A percentile compares a stretch with the other conserved stretches of the same genome.
Conservation (phyloP, 768 basidiomycete genomes). For the Paxillus involutus region DNA sequence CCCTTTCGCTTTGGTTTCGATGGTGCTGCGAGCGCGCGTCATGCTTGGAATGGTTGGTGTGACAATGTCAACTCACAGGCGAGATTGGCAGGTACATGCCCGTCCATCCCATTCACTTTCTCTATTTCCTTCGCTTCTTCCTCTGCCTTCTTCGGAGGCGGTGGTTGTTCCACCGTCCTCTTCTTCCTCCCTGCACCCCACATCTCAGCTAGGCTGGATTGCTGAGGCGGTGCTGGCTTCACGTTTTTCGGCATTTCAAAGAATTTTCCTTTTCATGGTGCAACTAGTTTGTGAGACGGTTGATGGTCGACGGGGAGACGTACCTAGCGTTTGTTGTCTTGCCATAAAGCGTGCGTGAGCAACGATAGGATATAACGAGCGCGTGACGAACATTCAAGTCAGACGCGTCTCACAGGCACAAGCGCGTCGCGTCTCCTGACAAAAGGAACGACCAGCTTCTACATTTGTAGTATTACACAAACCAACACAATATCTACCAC, state of each 20-base stretch:
- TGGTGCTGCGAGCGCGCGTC: constrained; percentile 18
- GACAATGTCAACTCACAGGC: constrained; percentile 12
- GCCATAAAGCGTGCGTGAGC: constrained; percentile 43
- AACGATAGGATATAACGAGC: constrained; percentile 13
- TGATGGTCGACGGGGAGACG: constrained; percentile 1
- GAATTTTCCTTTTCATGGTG: constrained; percentile 56
- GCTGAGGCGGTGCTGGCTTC: constrained; percentile 72
- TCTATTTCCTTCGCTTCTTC: constrained; percentile 22
- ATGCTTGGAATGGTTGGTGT: neutral
- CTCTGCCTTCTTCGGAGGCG: constrained; percentile 22
- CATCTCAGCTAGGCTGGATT: constrained; percentile 75
- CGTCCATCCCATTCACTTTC: constrained; percentile 5
- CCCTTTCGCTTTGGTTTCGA: constrained; percentile 45
- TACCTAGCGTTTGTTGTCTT: constrained; percentile 75
- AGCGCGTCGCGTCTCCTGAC: constrained; percentile 1
- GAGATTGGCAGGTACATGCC: neutral
- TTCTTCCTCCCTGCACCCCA: constrained; percentile 59
- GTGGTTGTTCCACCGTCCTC: constrained; percentile 21
- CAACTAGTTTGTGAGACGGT: neutral
- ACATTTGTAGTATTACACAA: too few species aligned
- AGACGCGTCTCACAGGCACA: constrained; percentile 1
- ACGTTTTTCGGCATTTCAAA: constrained; percentile 67
- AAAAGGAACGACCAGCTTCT: too few species aligned
- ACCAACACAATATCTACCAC: too few species aligned
- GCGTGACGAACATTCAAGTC: constrained; percentile 24